phyloP scores from a whole-genome alignment of 352 stramenopile genomes.

The Phytophthora tentaculata region DNA sequence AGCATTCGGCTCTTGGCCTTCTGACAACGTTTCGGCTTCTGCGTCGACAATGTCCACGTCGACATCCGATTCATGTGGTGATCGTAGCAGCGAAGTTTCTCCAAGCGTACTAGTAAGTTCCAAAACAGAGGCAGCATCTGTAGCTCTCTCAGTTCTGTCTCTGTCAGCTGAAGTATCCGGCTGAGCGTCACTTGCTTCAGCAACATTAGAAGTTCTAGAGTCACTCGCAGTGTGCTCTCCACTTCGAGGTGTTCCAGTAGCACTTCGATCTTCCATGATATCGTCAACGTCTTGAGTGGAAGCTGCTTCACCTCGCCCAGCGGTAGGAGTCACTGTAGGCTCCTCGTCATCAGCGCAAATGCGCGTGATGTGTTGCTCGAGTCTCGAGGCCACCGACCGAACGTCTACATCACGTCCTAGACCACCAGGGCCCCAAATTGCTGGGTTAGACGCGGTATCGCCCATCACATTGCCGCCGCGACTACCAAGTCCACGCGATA shows the following conservation, averaged over 20 bases:
- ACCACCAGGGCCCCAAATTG: conserved; percentile 48
- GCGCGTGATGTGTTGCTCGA: conserved; percentile 75
- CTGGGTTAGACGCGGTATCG: conserved; percentile 17
- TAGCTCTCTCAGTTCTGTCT: conserved; percentile 25
- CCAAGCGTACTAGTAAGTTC: conserved; percentile 86
- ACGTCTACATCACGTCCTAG: conserved; percentile 56
- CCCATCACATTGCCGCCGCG: conserved; percentile 41
- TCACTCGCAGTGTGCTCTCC: conserved; percentile 49
- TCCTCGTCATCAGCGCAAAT: conserved; percentile 53
- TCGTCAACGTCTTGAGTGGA: conserved; percentile 27
- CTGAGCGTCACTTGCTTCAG: conserved; percentile 9
- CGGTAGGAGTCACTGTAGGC: conserved; percentile 1
- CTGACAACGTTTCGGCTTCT: conserved; percentile 40
- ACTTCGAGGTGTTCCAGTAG: conserved; percentile 30
- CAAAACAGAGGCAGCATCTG: conserved; percentile 79
- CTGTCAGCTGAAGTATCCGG: conserved; percentile 8
- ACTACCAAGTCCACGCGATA: conserved; percentile 43
- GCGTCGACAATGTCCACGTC: conserved; percentile 58
- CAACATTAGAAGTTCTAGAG: conserved; percentile 16
- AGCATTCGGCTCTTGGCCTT: conserved; percentile 19
- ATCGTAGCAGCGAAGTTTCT: conserved; percentile 82
- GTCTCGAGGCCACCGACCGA: conserved; percentile 70
- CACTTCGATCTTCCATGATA: conserved; percentile 29
- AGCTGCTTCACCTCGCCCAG: conserved; percentile 16
- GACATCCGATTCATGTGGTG: conserved; percentile 60